A percentile compares a stretch with the other conserved stretches of the same genome.
Evolutionary conservation across 2,329 filamentous ascomycete genomes (phyloP).

Genomic region (Sarocladium kiliense): DNA sequence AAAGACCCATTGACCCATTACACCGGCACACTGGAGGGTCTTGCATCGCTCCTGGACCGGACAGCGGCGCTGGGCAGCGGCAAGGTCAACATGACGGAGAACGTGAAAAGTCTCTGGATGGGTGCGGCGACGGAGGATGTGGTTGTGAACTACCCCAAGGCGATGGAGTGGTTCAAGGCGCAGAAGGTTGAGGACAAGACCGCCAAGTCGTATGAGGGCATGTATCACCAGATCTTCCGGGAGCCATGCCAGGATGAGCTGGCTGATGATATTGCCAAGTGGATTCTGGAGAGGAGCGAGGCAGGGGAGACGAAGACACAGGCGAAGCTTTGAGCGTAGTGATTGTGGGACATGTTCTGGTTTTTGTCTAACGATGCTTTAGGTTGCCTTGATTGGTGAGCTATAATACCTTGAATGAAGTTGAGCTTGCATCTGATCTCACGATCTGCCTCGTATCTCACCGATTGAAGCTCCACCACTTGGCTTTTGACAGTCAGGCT

Average conservation of each 20-base stretch:
- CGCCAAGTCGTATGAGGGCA: slow-evolving; percentile 70
- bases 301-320: slow-evolving; percentile 15
- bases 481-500: too few species aligned
- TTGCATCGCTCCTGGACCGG: slow-evolving; percentile 73
- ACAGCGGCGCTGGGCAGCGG: slow-evolving; percentile 56
- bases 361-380: too few species aligned
- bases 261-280: slow-evolving; percentile 56
- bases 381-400: too few species aligned
- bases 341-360: too few species aligned
- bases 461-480: too few species aligned
- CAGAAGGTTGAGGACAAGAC: slow-evolving; percentile 60
- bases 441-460: too few species aligned
- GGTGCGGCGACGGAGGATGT: slow-evolving; percentile 73
- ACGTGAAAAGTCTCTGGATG: slow-evolving; percentile 63
- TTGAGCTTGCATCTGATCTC: too few species aligned
- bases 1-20: slow-evolving; percentile 72
- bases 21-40: slow-evolving; percentile 77
- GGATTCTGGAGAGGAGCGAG: slow-evolving; percentile 50
- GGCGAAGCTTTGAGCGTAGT: slow-evolving; percentile 35
- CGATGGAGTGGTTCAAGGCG: slow-evolving; percentile 57
- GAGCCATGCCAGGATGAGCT: slow-evolving; percentile 52
- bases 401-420: too few species aligned
- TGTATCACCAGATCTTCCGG: slow-evolving; percentile 69
- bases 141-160: slow-evolving; percentile 61
- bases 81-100: slow-evolving; percentile 42